Evolutionary conservation across 192 early-diverging fungal genomes (phyloP).

Genomic region (Gigaspora rosea): DNA sequence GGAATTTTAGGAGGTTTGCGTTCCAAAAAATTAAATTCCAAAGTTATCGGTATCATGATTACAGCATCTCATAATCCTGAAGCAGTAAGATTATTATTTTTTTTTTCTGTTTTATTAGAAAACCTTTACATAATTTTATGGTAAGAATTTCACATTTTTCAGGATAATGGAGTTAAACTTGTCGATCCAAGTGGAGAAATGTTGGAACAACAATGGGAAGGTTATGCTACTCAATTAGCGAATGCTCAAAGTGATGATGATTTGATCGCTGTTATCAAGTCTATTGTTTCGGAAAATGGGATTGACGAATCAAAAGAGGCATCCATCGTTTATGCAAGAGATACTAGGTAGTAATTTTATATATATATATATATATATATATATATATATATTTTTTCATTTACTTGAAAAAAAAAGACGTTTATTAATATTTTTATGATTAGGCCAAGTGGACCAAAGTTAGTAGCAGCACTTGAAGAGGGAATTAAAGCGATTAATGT

Average conservation of each 20-base stretch:
- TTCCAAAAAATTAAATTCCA: conserved; percentile 82
- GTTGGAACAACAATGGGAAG: conserved; percentile 96
- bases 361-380: background rate
- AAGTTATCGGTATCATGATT: conserved; percentile 94
- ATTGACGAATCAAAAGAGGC: conserved; percentile 74
- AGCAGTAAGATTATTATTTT: conserved; percentile 47
- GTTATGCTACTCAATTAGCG: conserved; percentile 84
- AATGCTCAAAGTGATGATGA: conserved; percentile 75
- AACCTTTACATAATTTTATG: background rate
- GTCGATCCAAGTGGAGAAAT: conserved; percentile 99
- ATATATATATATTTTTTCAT: conserved; percentile 3
- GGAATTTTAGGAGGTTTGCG: conserved; percentile 90
- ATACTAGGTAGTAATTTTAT: conserved; percentile 73
- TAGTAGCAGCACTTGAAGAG: conserved; percentile 79
- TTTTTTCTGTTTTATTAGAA: conserved; percentile 1
- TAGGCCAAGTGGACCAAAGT: conserved; percentile 82
- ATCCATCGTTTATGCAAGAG: conserved; percentile 82
- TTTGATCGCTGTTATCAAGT: conserved; percentile 60
- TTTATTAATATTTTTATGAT: conserved; percentile 15
- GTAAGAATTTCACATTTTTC: background rate
- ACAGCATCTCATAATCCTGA: conserved; percentile 99
- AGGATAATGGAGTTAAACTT: conserved; percentile 98
- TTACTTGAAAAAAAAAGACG: background rate
- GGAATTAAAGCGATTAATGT: conserved; percentile 77
- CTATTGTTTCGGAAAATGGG: conserved; percentile 62